A percentile compares a stretch with the other conserved stretches of the same genome.
phyloP scores from a whole-genome alignment of 2,329 filamentous ascomycete genomes.

The Scorias spongiosa region DNA sequence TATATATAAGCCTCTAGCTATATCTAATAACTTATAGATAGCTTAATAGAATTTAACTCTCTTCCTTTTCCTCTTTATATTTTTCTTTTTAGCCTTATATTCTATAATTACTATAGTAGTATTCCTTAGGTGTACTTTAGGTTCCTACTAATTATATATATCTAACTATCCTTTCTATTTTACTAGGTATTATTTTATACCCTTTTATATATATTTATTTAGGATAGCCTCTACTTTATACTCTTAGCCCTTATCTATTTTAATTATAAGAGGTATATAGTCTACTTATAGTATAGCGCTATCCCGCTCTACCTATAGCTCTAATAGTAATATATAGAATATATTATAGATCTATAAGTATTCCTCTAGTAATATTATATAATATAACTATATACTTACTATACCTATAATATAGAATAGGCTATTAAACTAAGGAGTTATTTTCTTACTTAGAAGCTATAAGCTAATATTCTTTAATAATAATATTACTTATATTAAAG shows the following conservation, averaged over 20 bases:
- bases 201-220: neutral
- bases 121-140: neutral
- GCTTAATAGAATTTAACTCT: no score
- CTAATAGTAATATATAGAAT: neutral
- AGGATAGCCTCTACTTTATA: slow-evolving; percentile 1
- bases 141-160: neutral
- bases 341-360: neutral
- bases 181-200: neutral
- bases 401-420: neutral
- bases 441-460: no score
- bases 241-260: neutral
- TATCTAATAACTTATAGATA: no score
- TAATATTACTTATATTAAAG: no score
- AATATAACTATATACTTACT: neutral
- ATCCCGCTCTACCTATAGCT: neutral
- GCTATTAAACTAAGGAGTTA: neutral
- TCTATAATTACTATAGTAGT: neutral
- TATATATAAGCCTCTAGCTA: no score
- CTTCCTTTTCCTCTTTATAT: no score
- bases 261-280: neutral
- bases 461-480: no score
- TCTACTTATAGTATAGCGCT: neutral
- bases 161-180: slow-evolving; percentile 1
- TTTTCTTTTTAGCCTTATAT: no score
- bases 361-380: neutral